These are phyloP conservation scores for Malus hybrid DNA, from an alignment of 331 rosid genomes.

Conservation along the genomic window DNA sequence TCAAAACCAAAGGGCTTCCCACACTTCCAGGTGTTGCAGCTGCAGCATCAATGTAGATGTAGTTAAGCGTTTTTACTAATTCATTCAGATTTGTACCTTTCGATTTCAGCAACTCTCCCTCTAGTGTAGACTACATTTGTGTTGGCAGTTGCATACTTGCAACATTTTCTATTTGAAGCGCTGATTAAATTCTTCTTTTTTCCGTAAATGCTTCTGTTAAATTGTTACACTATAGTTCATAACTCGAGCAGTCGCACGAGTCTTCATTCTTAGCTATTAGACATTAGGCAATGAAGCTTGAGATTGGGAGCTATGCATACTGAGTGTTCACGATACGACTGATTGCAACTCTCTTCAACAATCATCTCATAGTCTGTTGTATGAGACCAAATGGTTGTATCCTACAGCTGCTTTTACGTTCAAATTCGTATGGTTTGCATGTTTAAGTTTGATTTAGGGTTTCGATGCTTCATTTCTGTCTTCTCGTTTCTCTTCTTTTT, in stretches of 20 bases:
- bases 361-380: background rate
- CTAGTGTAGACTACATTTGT: conserved; percentile 7
- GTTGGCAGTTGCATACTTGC: conserved; percentile 55
- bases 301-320: background rate
- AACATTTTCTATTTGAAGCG: conserved; percentile 19
- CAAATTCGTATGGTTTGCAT: background rate
- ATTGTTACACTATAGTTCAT: background rate
- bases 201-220: background rate
- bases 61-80: conserved; percentile 4
- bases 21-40: conserved; percentile 32
- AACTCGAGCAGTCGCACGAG: background rate
- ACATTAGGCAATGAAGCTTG: background rate
- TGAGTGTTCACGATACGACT: background rate
- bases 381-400: no score
- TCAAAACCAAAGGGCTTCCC: conserved; percentile 31
- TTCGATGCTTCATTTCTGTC: background rate
- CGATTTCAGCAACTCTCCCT: conserved; percentile 3
- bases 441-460: background rate
- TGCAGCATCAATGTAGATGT: conserved; percentile 40
- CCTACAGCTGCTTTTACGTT: no score
- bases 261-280: background rate
- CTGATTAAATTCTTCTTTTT: background rate
- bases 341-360: background rate
- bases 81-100: conserved; percentile 18
- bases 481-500: background rate